Percentiles rank a stretch among this genome's conserved stretches.
Conservation (phyloP, 1,284 basidiomycete genomes). For the Rhizopogon hawkerae region DNA sequence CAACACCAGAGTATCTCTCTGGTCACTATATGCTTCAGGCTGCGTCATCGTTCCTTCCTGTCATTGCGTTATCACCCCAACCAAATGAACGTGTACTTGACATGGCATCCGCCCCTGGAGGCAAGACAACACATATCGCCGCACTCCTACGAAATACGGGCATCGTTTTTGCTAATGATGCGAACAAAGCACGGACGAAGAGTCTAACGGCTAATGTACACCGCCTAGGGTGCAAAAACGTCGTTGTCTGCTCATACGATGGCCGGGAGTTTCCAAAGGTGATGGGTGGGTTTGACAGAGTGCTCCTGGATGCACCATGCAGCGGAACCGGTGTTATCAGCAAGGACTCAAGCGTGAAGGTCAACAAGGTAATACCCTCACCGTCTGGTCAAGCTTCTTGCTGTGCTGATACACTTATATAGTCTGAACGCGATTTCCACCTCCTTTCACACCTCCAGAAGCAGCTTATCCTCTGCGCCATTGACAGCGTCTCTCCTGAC, state of each 20-base stretch:
- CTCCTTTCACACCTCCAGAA: constrained; percentile 96
- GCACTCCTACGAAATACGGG: constrained; percentile 98
- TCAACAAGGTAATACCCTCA: constrained; percentile 75
- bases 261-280: constrained; percentile 99
- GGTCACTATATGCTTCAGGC: constrained; percentile 99
- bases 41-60: constrained; percentile 97
- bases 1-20: constrained; percentile 97
- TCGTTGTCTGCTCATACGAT: constrained; percentile 96
- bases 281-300: constrained; percentile 96
- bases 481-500: constrained; percentile 88
- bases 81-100: constrained; percentile 93
- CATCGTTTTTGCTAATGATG: constrained; percentile 96
- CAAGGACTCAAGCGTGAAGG: constrained; percentile 96
- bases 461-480: constrained; percentile 95
- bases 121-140: constrained; percentile 95
- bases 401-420: constrained; percentile 5
- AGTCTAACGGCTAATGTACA: constrained; percentile 96
- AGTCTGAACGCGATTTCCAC: constrained; percentile 93
- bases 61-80: constrained; percentile 90
- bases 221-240: constrained; percentile 96
- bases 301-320: constrained; percentile 95
- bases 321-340: constrained; percentile 97
- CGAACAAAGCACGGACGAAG: constrained; percentile 93
- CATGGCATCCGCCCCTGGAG: constrained; percentile 98
- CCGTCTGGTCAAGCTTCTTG: not conserved